Evolutionary conservation across 192 early-diverging fungal species (phyloP).

Genomic region (Rhizophlyctis rosea): DNA sequence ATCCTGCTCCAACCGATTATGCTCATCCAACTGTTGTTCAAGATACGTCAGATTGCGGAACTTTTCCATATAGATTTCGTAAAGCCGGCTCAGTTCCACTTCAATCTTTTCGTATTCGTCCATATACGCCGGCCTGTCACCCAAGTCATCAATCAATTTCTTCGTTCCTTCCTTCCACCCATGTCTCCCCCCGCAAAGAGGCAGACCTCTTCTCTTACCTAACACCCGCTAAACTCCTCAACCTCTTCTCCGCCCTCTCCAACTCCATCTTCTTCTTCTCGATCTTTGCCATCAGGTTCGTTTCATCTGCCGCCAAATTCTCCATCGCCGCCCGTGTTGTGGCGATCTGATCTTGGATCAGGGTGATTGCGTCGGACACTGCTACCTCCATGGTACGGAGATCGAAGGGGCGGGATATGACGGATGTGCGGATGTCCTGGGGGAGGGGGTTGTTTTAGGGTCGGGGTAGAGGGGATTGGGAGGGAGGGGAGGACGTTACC

Average conservation of each 20-base stretch:
- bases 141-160: not conserved
- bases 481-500: slow-evolving; percentile 10
- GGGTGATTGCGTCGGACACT: slow-evolving; percentile 37
- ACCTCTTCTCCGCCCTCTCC: slow-evolving; percentile 50
- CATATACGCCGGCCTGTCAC: slow-evolving; percentile 51
- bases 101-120: slow-evolving; percentile 59
- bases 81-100: slow-evolving; percentile 44
- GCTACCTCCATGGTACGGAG: slow-evolving; percentile 38
- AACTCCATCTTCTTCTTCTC: slow-evolving; percentile 53
- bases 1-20: slow-evolving; percentile 49
- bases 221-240: slow-evolving; percentile 49
- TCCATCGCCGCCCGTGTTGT: slow-evolving; percentile 31
- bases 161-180: not conserved
- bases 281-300: slow-evolving; percentile 49
- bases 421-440: slow-evolving; percentile 36
- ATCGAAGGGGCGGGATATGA: slow-evolving; percentile 52
- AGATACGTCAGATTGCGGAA: slow-evolving; percentile 50
- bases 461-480: not conserved
- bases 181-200: not conserved
- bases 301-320: slow-evolving; percentile 43
- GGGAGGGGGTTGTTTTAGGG: not conserved
- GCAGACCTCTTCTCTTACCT: slow-evolving; percentile 20
- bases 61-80: slow-evolving; percentile 49
- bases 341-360: slow-evolving; percentile 27
- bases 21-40: slow-evolving; percentile 55